Evolutionary conservation across 1,284 basidiomycete species (phyloP), one percentile per base, ranked within the genome.

Genomic region (Microbotryum violaceum): DNA sequence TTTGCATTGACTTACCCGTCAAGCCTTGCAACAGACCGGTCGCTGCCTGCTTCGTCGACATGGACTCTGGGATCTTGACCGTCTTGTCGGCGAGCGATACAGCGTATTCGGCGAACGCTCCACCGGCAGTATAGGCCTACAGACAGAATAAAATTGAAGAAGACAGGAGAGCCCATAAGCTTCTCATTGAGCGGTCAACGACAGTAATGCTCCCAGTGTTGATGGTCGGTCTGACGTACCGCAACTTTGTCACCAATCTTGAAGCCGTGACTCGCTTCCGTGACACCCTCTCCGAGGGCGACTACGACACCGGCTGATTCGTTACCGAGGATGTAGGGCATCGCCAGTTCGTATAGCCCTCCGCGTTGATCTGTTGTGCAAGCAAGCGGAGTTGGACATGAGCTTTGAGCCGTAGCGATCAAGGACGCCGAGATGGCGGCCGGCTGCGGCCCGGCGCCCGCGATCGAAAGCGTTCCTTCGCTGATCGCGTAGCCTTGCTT

Each of bases 231-330:
- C 46, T 45, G 29, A 58, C 51, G 49, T 44, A 65, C 58, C n/a
- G 66, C 73, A 10, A 87, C 84, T 56, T 80, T 82, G 33, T 79
- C 78, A 2, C 88, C 87, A 20, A 85, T 76, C 52, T 78, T 75
- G 70, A 82, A 84, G 2, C 64, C 71, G 37, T 49, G 27, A 14
- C 50, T 64, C 1, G 70, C 64, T 27, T 71, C 63, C 4, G 68
- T 57, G 29, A 70, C 69, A 27, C 60, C 59, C 54, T 80, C 82
- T 7, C 89, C 89, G 31, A 93, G 77, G 9, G 81, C 78, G 54
- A 88, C 81, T 56, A 97, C 80, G 5, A 79, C 83, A 4, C 93
- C 93, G 2, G 88, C 81, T 0, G 81, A 81, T 74, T 97, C 93
- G 67, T 83, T 83, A 9, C 93, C 93, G 45, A 91, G 77, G 14